Base-by-base conservation (phyloP, 2,329 filamentous ascomycete genomes). In the Aspergillus neotritici region DNA sequence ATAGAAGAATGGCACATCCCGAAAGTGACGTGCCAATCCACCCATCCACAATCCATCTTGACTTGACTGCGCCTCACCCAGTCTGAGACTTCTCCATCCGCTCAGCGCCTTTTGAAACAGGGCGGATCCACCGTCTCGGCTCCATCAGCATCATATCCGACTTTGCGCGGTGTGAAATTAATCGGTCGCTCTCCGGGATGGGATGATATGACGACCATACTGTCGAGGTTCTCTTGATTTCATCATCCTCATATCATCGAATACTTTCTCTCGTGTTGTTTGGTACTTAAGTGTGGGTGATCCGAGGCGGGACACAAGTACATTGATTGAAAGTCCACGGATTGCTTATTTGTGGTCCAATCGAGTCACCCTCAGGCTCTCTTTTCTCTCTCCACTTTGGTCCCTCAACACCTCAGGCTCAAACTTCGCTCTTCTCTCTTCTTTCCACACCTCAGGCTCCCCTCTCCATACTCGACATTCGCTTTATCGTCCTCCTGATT, bases 41-140 rank as follows among this genome's bases (percentile, higher is more conserved):
- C 9, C 21, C 21, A 25, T 25, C 21, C 21, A 25, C 21, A 25
- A 25, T 25, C 21, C 7, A 25, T 25, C 7, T 25, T 25, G 21
- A n/a, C n/a, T n/a, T n/a, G n/a, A n/a, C 21, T 25, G 21, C 21
- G 21, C 21, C 21, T 25, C 21, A 25, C 9, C 21, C 21, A 25
- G 21, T 25, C 21, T 25, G 21, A 8, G 21, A 25, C 21, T 8
- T 25, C 31, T n/a, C 25, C 41, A 14, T 42, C 29, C 41, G 40
- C 41, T n/a, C n/a, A n/a, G 49, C 49, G 51, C 51, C 47, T 48
- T 53, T 53, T 49, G 51, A 53, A 53, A 53, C 49, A 41, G 29
- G 30, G 37, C 34, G 50, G 50, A 41, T 46, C 50, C 50, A 53
- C 48, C 46, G 39, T 17, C 16, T 34, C 40, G 32, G 31, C 41